Percentiles rank a stretch among this genome's conserved stretches.
These are phyloP conservation scores for Tetracentron sinense DNA, from an alignment of 164 flowering plant species.

Conservation along the genomic window DNA sequence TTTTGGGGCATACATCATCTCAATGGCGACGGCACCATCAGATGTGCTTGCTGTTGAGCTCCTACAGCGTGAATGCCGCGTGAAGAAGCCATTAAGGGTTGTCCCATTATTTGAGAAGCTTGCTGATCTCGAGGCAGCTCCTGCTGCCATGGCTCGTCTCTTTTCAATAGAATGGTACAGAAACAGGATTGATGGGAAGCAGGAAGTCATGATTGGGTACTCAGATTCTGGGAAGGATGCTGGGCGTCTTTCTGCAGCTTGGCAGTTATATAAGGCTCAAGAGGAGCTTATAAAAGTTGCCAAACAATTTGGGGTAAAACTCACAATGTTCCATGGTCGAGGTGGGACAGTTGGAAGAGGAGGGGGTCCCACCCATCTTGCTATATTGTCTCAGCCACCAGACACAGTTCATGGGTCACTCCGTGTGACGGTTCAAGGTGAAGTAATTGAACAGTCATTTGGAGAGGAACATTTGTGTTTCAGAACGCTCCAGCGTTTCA, in stretches of 20 bases:
- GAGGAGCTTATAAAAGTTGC: conserved; percentile 96
- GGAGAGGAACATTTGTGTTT: conserved; percentile 99
- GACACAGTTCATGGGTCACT: conserved; percentile 94
- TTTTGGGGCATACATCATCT: conserved; percentile 83
- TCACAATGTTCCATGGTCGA: conserved; percentile 98
- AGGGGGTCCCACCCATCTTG: conserved; percentile 99
- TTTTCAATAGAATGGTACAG: conserved; percentile 59
- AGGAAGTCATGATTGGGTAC: conserved; percentile 99
- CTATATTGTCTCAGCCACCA: conserved; percentile 98
- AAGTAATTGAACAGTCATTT: conserved; percentile 96
- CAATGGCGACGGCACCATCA: conserved; percentile 77
- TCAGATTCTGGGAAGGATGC: conserved; percentile 99
- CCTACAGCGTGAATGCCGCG: conserved; percentile 51
- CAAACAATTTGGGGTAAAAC: conserved; percentile 79
- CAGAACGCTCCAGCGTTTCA: conserved; percentile 90
- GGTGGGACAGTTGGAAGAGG: conserved; percentile 99
- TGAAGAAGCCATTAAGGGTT: conserved; percentile 59
- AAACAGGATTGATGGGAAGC: conserved; percentile 78
- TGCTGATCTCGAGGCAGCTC: conserved; percentile 90
- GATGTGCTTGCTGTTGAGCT: conserved; percentile 69
- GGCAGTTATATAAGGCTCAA: conserved; percentile 95
- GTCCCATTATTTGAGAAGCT: conserved; percentile 97
- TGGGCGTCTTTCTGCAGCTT: conserved; percentile 94
- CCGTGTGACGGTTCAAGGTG: conserved; percentile 97
- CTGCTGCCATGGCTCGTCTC: conserved; percentile 51